These are phyloP conservation scores for sorghum (Sorghum bicolor) DNA, from an alignment of 176 grass and related monocot genomes.

Conservation along the genomic window Sorghum_bicolor_NCBIv3 NC_012875.2:42778501-42779000, in stretches of 20 bases:
- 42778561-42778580: neutral
- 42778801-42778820: neutral
- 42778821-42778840: neutral
- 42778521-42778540: too few species aligned
- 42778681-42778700: slow-evolving; percentile 43
- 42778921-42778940: slow-evolving; percentile 6
- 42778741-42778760: slow-evolving; percentile 7
- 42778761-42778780: slow-evolving; percentile 53
- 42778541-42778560: neutral
- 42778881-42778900: neutral
- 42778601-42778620: slow-evolving; percentile 6
- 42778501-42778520: neutral
- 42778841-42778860: too few species aligned
- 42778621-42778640: neutral
- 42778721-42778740: slow-evolving; percentile 39
- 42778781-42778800: slow-evolving; percentile 61
- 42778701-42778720: slow-evolving; percentile 34
- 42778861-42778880: too few species aligned
- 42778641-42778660: slow-evolving; percentile 24
- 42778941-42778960: slow-evolving; percentile 39
- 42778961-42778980: slow-evolving; percentile 30
- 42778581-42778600: neutral
- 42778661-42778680: slow-evolving; percentile 38
- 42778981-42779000: neutral
- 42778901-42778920: neutral